Evolutionary conservation across 164 flowering plant genomes (phyloP).

Genomic region (Magnolia kwangsiensis): DNA sequence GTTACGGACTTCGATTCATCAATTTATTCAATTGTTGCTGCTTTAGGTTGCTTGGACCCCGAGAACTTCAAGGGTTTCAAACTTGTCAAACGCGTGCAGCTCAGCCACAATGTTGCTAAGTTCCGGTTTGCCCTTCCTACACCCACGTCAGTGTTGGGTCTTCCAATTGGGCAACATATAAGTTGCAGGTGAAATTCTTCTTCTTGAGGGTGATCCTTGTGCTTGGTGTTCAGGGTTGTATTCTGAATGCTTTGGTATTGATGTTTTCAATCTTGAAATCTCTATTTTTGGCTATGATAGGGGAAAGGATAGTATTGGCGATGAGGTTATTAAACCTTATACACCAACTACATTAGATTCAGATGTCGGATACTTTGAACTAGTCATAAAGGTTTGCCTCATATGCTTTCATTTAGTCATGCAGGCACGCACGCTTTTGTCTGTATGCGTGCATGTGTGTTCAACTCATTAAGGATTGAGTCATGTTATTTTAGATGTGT

Average conservation of each 20-base stretch:
- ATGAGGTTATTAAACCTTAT: conserved; percentile 90
- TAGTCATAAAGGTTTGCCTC: conserved; percentile 80
- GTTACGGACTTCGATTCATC: not conserved
- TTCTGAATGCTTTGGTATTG: no score
- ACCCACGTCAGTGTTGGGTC: conserved; percentile 84
- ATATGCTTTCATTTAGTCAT: not conserved
- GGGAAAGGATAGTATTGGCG: conserved; percentile 88
- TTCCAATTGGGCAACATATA: conserved; percentile 95
- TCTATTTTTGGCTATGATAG: conserved; percentile 29
- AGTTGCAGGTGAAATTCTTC: conserved; percentile 67
- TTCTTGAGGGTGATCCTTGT: not conserved
- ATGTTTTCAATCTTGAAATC: not conserved
- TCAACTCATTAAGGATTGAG: no score
- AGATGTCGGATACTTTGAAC: conserved; percentile 88
- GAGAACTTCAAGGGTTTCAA: conserved; percentile 80
- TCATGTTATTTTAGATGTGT: no score
- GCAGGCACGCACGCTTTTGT: no score
- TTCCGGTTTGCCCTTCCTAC: conserved; percentile 81
- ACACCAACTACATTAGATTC: conserved; percentile 97
- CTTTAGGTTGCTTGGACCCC: conserved; percentile 73
- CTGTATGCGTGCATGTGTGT: no score
- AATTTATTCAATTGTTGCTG: not conserved
- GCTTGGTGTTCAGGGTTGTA: not conserved
- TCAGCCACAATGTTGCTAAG: conserved; percentile 97
- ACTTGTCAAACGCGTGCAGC: conserved; percentile 69